A percentile compares a stretch with the other conserved stretches of the same genome.
phyloP scores from a whole-genome alignment of 768 basidiomycete genomes.

The Kwoniella heveanensis region DNA sequence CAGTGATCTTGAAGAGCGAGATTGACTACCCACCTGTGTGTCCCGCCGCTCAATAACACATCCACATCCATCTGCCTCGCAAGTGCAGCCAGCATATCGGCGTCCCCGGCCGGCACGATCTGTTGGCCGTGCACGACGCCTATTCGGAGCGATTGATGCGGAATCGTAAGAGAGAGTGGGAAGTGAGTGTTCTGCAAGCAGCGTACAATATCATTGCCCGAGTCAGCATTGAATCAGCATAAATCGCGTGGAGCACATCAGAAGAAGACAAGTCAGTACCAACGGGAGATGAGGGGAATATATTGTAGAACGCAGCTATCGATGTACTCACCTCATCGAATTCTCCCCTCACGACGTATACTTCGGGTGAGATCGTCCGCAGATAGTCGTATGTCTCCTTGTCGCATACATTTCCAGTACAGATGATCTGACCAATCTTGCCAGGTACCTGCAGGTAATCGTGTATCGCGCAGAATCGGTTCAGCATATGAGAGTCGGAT shows the following conservation, averaged over 20 bases:
- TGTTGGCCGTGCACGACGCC: constrained; percentile 95
- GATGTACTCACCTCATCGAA: constrained; percentile 78
- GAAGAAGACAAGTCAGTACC: no score
- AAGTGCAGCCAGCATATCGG: constrained; percentile 82
- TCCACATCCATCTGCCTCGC: constrained; percentile 98
- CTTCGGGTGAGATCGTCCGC: constrained; percentile 87
- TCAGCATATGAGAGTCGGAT: neutral
- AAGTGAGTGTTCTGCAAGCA: constrained; percentile 68
- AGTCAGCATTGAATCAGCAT: no score
- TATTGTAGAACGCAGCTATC: no score
- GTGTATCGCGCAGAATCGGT: constrained; percentile 3
- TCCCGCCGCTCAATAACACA: constrained; percentile 88
- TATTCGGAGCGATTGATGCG: constrained; percentile 82
- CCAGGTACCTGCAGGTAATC: constrained; percentile 65
- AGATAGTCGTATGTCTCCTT: constrained; percentile 97
- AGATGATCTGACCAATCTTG: constrained; percentile 96
- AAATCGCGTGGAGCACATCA: no score
- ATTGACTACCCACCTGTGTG: constrained; percentile 71
- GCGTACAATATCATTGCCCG: no score
- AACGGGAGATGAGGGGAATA: no score
- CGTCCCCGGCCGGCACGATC: constrained; percentile 84
- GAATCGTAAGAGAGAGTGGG: constrained; percentile 76
- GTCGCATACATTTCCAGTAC: constrained; percentile 97
- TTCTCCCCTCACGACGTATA: constrained; percentile 88
- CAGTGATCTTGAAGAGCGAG: neutral